phyloP scores from a whole-genome alignment of 1,284 basidiomycete species.

The Naganishia sp. region DNA sequence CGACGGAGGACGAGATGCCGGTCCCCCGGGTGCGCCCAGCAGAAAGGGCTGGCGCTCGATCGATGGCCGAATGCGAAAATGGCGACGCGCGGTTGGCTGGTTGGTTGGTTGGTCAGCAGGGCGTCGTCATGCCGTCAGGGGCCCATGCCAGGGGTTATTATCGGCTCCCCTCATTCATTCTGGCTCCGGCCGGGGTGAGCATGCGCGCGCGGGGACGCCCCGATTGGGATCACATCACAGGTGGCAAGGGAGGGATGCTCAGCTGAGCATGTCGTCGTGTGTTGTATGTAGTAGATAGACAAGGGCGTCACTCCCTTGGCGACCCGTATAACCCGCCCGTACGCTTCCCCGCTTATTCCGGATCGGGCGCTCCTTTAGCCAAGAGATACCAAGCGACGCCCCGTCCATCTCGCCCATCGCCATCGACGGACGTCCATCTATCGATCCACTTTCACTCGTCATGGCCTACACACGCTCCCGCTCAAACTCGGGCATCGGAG shows the following conservation, averaged over 20 bases:
- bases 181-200: no score
- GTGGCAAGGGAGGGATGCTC: no score
- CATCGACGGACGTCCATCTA: not conserved
- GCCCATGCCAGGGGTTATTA: not conserved
- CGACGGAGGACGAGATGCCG: no score
- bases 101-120: not conserved
- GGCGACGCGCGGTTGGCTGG: not conserved
- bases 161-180: not conserved
- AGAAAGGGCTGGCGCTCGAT: no score
- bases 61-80: not conserved
- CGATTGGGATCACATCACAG: no score
- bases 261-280: no score
- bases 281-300: no score
- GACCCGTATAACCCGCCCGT: no score
- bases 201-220: no score
- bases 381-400: constrained; percentile 6
- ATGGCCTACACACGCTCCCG: constrained; percentile 20
- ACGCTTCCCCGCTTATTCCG: not conserved
- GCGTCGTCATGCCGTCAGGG: not conserved
- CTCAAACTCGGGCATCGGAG: constrained; percentile 24
- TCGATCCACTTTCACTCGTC: not conserved
- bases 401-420: constrained; percentile 5
- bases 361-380: constrained; percentile 22
- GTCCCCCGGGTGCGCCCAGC: no score
- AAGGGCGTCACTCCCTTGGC: no score